Base-by-base conservation (phyloP, 352 stramenopile genomes). In the Globisporangium nodosum region DNA sequence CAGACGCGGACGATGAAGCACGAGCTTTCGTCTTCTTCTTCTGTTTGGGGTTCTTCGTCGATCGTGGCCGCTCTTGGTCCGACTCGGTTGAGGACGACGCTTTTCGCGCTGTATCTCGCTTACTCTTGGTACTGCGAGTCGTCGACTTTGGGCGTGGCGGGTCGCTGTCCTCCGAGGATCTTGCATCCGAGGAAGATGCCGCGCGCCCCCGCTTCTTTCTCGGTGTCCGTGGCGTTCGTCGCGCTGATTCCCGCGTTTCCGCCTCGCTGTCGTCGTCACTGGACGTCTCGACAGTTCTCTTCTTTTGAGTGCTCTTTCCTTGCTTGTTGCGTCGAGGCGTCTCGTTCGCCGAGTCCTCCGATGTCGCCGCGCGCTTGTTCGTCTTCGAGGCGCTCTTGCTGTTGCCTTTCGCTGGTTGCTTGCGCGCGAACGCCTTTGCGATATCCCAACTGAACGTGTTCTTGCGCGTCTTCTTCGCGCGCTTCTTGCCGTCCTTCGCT, bases 381-480 rank as follows among this genome's bases (percentile, higher is more conserved):
- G 30, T 18, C 33, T 52, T 35, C 2, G 12, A 43, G 12, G 3
- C 13, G 12, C 37, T 43, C 37, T 43, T 43, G 37, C 37, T 54
- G 13, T 49, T n/a, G 16, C 53, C 49, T 11, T 49, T 33, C 5
- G 64, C 49, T 9, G 55, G 55, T 45, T 86, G 71, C 40, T 90
- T 90, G 31, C 73, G 52, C 24, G 73, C 77, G 65, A 90, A 90
- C 3, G 79, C 79, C 47, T 87, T 90, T 2, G 61, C 62, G 47
- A 90, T 90, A 0, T 77, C 79, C 79, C 79, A 90, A 24, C 79
- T 87, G 46, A 84, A 90, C 0, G 79, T 85, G 39, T 90, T 90
- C 5, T 79, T 64, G 5, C 85, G 65, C 49, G 76, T 88, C 37
- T 70, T 58, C 52, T 86, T 87, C 16, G 20, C 43, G n/a, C 43